Evolutionary conservation across 108 stramenopile species (phyloP), one percentile per base, ranked within the genome.

Genomic region (Discostella pseudostelligera): DNA sequence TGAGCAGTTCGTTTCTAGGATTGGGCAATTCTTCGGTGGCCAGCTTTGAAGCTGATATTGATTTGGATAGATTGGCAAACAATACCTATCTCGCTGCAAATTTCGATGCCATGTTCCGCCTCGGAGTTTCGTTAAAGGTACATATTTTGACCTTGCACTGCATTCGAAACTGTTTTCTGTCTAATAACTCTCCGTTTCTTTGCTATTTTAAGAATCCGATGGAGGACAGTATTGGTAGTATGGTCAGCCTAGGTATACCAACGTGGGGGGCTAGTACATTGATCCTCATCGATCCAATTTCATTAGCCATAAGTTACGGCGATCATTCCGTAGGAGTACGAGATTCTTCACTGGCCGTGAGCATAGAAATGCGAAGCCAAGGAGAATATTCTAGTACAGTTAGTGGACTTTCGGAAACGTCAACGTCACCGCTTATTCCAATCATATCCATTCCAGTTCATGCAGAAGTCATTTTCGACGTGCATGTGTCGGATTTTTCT

Each of bases 221-320:
- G 19, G 22, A 19, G 19, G 19, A 4, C 12, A 19, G 1, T 14
- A 13, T 25, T 50, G 49, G 13, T 50, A 25, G 24, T 22, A 50
- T 50, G 49, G 49, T 50, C 25, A 21, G 22, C 49, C 13, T 50
- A 0, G 49, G 49, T 14, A 24, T 62, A 0, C 20, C 5, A 16
- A 62, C 62, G 22, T 62, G 50, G 46, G 62, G 62, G 39, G 62
- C 62, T n/a, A 21, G 2, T 5, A 46, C 47, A 25, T 49, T 46
- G 21, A 36, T 62, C 9, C 46, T 62, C 29, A 48, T 70, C 13
- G 69, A 70, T 19, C 69, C 69, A 0, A 62, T 70, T 20, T 32
- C 59, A 28, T 12, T 70, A n/a, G 37, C 4, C 7, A 7, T 70
- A 44, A 37, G 20, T 8, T 12, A 47, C n/a, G 39, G 24, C 16